These are phyloP conservation scores for Stellera chamaejasme DNA, from an alignment of 345 rosid species.

Conservation along the genomic window DNA sequence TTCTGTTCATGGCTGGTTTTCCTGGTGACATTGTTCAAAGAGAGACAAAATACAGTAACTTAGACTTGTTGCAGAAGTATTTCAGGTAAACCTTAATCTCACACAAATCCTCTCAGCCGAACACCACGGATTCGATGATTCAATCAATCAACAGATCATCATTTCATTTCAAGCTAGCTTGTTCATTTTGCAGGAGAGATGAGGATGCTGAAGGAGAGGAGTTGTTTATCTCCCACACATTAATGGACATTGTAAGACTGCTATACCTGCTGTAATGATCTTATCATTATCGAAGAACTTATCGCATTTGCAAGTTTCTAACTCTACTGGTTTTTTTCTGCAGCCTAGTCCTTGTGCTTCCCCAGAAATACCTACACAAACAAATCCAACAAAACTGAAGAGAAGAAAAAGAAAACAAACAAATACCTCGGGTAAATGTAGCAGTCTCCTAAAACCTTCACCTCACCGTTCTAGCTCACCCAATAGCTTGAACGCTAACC, in stretches of 20 bases:
- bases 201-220: conserved; percentile 41
- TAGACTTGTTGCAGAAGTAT: conserved; percentile 48
- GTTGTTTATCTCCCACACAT: conserved; percentile 27
- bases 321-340: conserved; percentile 8
- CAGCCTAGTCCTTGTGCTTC: conserved; percentile 19
- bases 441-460: conserved; percentile 13
- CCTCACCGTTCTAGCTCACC: conserved; percentile 14
- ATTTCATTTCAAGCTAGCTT: conserved; percentile 5
- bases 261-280: neutral
- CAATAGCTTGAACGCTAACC: conserved; percentile 13
- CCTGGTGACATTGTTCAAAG: conserved; percentile 38
- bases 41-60: conserved; percentile 43
- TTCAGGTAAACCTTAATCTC: conserved; percentile 28
- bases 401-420: conserved; percentile 28
- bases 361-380: conserved; percentile 17
- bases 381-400: conserved; percentile 21
- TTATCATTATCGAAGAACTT: too few relatives aligned
- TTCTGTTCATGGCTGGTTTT: conserved; percentile 55
- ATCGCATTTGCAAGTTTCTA: neutral
- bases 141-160: conserved; percentile 1
- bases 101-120: neutral
- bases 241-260: conserved; percentile 24
- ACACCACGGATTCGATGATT: neutral
- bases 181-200: conserved; percentile 34
- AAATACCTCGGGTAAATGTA: conserved; percentile 15